Conservation (phyloP, 148 eudicot genomes). For the Vaccinium darrowii region DNA sequence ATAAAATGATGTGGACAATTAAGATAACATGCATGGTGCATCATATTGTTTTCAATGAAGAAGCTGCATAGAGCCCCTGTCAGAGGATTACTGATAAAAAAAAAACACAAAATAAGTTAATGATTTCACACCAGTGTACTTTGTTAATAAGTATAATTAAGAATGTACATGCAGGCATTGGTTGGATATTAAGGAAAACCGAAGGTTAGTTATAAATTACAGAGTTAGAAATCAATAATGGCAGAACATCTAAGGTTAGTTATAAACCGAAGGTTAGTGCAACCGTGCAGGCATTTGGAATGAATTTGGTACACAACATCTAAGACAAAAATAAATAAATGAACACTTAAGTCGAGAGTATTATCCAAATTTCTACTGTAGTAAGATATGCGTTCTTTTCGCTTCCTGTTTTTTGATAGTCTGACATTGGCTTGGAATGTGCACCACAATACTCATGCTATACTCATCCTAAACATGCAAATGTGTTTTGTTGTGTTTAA, state of each 20-base stretch:
- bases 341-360: not conserved
- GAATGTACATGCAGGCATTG: not conserved
- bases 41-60: not conserved
- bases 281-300: not conserved
- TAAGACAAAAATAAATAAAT: not conserved
- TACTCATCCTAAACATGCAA: not conserved
- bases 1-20: not conserved
- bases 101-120: not conserved
- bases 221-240: too few species aligned
- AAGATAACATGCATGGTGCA: not conserved
- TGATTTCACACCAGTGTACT: not conserved
- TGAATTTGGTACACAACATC: not conserved
- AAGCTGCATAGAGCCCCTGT: not conserved
- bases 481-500: not conserved
- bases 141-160: not conserved
- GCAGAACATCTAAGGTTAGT: too few species aligned
- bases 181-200: not conserved
- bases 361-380: not conserved
- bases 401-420: not conserved
- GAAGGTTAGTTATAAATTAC: too few species aligned
- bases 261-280: too few species aligned
- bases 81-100: not conserved
- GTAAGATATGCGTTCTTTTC: not conserved
- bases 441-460: not conserved
- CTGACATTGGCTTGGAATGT: conserved; percentile 7